A percentile compares a stretch with the other conserved stretches of the same genome.
These are phyloP conservation scores for Penicillium herquei DNA, from an alignment of 495 filamentous ascomycete species.

Conservation along the genomic window DNA sequence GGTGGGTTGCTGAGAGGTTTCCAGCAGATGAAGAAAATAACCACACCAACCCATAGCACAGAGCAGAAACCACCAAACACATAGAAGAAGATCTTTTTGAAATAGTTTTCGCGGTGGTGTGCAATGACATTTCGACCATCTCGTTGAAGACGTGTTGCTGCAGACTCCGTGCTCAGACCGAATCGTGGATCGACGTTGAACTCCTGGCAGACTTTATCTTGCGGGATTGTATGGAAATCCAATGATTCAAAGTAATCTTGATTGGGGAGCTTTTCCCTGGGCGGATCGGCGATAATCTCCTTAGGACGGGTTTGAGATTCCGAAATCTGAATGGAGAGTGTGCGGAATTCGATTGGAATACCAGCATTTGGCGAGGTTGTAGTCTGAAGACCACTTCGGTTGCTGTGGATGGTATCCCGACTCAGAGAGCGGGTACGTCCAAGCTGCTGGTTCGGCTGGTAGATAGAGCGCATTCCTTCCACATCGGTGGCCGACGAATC, in stretches of 20 bases:
- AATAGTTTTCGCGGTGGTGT: slow-evolving; percentile 53
- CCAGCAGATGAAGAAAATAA: slow-evolving; percentile 73
- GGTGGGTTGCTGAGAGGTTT: slow-evolving; percentile 71
- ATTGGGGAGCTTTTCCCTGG: slow-evolving; percentile 28
- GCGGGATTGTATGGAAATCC: slow-evolving; percentile 35
- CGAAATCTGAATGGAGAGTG: slow-evolving; percentile 45
- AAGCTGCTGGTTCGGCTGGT: slow-evolving; percentile 17
- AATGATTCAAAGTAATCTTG: slow-evolving; percentile 43
- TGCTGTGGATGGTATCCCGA: slow-evolving; percentile 22
- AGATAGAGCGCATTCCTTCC: slow-evolving; percentile 22
- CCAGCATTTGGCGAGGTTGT: slow-evolving; percentile 16
- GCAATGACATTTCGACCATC: slow-evolving; percentile 63
- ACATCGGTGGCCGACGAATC: slow-evolving; percentile 11
- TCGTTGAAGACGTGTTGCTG: slow-evolving; percentile 45
- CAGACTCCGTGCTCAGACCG: slow-evolving; percentile 29
- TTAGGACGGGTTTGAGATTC: slow-evolving; percentile 37
- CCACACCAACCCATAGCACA: slow-evolving; percentile 61
- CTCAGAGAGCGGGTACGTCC: slow-evolving; percentile 22
- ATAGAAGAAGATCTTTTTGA: slow-evolving; percentile 60
- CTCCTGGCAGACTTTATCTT: slow-evolving; percentile 30
- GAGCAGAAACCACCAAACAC: slow-evolving; percentile 76
- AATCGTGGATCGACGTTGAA: slow-evolving; percentile 31
- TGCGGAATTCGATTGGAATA: slow-evolving; percentile 46
- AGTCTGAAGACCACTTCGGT: slow-evolving; percentile 10
- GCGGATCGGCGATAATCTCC: slow-evolving; percentile 9